Percentiles rank a stretch among this genome's conserved stretches.
phyloP scores from a whole-genome alignment of 2,329 filamentous ascomycete genomes.

The Cladosporium sp. region DNA sequence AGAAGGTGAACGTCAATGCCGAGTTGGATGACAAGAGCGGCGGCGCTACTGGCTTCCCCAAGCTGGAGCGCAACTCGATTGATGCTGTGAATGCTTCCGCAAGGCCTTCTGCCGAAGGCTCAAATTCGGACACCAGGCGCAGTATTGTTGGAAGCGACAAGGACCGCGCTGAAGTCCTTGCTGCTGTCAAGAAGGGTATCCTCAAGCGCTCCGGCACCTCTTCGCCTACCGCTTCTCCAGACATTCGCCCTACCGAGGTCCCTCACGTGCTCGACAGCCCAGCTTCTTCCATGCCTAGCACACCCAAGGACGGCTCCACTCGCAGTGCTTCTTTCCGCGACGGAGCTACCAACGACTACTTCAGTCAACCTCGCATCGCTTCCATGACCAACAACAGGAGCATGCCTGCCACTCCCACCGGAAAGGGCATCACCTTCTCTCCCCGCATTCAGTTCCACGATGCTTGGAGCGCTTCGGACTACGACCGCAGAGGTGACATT shows the following conservation, averaged over 20 bases:
- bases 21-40: constrained; percentile 61
- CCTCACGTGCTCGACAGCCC: constrained; percentile 69
- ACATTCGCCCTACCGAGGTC: constrained; percentile 58
- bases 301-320: constrained; percentile 67
- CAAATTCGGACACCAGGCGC: constrained; percentile 56
- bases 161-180: constrained; percentile 85
- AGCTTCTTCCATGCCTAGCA: constrained; percentile 78
- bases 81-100: constrained; percentile 49
- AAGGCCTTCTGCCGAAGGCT: constrained; percentile 47
- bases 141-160: constrained; percentile 87
- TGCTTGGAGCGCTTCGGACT: constrained; percentile 92
- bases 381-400: constrained; percentile 67
- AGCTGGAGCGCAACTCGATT: constrained; percentile 73
- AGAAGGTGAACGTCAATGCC: constrained; percentile 70
- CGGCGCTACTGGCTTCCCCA: constrained; percentile 75
- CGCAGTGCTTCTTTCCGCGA: constrained; percentile 40
- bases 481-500: constrained; percentile 91
- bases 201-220: constrained; percentile 69
- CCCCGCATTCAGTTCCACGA: constrained; percentile 92
- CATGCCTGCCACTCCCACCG: constrained; percentile 70
- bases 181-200: constrained; percentile 91
- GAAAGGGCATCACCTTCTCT: constrained; percentile 68
- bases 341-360: constrained; percentile 82
- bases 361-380: constrained; percentile 60
- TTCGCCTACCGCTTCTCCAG: constrained; percentile 63